Evolutionary conservation across 1,284 basidiomycete species (phyloP).

Genomic region (Butyriboletus appendiculatus): DNA sequence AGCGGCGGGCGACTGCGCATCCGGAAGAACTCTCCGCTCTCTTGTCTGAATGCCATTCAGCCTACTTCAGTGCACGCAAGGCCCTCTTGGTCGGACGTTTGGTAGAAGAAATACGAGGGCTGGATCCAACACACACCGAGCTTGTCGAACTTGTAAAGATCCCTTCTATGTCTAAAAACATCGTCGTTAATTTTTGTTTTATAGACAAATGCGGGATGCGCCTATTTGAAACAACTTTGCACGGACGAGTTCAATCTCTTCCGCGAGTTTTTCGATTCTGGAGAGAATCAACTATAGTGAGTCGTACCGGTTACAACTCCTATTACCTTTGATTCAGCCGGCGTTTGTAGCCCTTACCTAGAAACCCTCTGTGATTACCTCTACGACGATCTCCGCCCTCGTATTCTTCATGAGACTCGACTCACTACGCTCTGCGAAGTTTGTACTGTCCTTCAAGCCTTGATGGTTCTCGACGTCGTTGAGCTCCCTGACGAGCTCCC

Average conservation of each 20-base stretch:
- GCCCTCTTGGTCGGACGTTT: conserved; percentile 69
- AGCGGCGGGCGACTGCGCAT: conserved; percentile 69
- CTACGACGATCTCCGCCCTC: conserved; percentile 90
- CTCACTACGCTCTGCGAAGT: conserved; percentile 88
- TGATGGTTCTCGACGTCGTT: conserved; percentile 86
- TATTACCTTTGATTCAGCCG: conserved; percentile 2
- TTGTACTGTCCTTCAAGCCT: conserved; percentile 89
- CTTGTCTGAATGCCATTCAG: conserved; percentile 80
- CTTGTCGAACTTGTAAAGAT: conserved; percentile 79
- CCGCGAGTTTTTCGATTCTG: conserved; percentile 82
- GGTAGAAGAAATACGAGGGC: conserved; percentile 76
- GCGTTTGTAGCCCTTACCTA: conserved; percentile 67
- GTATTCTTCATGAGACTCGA: conserved; percentile 88
- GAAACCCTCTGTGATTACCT: conserved; percentile 90
- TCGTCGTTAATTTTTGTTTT: conserved; percentile 2
- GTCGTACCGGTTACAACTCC: conserved; percentile 34
- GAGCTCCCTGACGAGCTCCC: conserved; percentile 35
- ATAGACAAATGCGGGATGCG: conserved; percentile 86
- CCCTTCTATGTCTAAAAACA: not conserved
- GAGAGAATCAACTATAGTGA: conserved; percentile 83
- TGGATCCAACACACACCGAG: conserved; percentile 78
- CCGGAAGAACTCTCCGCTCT: conserved; percentile 79
- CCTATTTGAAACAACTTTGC: conserved; percentile 88
- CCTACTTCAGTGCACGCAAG: conserved; percentile 78
- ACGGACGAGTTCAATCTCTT: conserved; percentile 86